Percentiles rank a stretch among this genome's conserved stretches.
These are phyloP conservation scores for Mycena latifolia DNA, from an alignment of 768 basidiomycete species.

Conservation along the genomic window DNA sequence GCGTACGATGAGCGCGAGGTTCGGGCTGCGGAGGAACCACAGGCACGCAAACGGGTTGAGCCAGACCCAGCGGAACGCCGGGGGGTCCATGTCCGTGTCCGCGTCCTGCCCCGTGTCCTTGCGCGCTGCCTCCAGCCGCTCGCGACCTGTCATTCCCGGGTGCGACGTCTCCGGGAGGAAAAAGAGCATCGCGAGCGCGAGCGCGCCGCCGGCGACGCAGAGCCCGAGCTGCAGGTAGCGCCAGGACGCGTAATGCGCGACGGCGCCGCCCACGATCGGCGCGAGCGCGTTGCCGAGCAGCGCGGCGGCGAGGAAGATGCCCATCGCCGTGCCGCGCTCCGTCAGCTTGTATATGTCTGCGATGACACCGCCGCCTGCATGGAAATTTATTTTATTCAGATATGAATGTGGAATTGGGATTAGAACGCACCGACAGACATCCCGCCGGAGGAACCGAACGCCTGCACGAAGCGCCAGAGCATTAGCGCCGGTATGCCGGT, in stretches of 20 bases:
- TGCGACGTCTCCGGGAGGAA: constrained; percentile 79
- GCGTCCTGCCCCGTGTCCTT: constrained; percentile 45
- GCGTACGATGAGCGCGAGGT: constrained; percentile 66
- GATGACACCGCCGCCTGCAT: constrained; percentile 63
- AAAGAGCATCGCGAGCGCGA: constrained; percentile 53
- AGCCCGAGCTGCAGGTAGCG: constrained; percentile 66
- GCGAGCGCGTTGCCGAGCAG: constrained; percentile 74
- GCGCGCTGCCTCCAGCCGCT: constrained; percentile 55
- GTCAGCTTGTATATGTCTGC: constrained; percentile 77
- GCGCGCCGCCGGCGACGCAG: constrained; percentile 53
- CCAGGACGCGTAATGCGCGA: constrained; percentile 74
- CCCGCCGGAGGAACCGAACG: constrained; percentile 70
- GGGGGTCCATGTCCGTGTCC: too few species aligned
- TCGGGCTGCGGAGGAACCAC: constrained; percentile 68
- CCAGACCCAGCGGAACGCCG: constrained; percentile 49
- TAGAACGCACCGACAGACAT: constrained; percentile 57
- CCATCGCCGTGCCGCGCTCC: constrained; percentile 62
- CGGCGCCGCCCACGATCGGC: constrained; percentile 72
- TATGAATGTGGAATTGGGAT: too few species aligned
- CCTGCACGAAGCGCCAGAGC: constrained; percentile 74
- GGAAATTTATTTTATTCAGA: too few species aligned
- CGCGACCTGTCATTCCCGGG: constrained; percentile 66
- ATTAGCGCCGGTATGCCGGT: constrained; percentile 60
- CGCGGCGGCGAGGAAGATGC: constrained; percentile 55
- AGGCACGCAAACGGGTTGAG: constrained; percentile 72